These are phyloP conservation scores for Mucor piriformis DNA, from an alignment of 371 early-diverging fungal species.

Conservation along the genomic window DNA sequence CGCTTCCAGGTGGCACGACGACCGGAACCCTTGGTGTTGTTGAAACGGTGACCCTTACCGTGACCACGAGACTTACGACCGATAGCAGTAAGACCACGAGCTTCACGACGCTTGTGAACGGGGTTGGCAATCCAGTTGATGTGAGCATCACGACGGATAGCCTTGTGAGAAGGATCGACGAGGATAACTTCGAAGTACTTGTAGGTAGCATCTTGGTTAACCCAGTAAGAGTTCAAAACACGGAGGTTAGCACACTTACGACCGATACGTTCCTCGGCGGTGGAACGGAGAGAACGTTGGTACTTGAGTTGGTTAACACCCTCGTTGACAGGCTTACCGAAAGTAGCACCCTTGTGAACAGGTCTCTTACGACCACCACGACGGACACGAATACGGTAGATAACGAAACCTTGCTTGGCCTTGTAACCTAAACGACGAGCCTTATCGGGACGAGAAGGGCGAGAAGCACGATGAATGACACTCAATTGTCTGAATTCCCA, in stretches of 20 bases:
- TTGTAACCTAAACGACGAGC: conserved; percentile 99
- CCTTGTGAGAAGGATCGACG: conserved; percentile 96
- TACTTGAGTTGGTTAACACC: conserved; percentile 98
- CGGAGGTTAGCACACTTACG: conserved; percentile 94
- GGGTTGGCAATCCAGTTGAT: conserved; percentile 99
- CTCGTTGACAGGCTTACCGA: conserved; percentile 97
- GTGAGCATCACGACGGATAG: conserved; percentile 97
- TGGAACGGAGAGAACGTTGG: conserved; percentile 89
- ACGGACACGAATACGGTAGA: conserved; percentile 98
- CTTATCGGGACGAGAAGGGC: conserved; percentile 98
- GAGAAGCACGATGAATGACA: conserved; percentile 96
- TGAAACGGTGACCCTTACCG: conserved; percentile 97
- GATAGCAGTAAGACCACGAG: conserved; percentile 96
- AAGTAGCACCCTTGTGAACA: conserved; percentile 96
- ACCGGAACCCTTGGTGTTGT: conserved; percentile 98
- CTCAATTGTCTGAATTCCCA: conserved; percentile 96
- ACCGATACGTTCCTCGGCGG: conserved; percentile 98
- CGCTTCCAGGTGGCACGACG: conserved; percentile 78
- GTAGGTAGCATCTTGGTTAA: conserved; percentile 98
- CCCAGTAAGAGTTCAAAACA: conserved; percentile 99
- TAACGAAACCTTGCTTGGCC: conserved; percentile 98
- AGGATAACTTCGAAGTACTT: conserved; percentile 99
- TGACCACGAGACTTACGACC: conserved; percentile 97
- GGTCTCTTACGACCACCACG: conserved; percentile 98
- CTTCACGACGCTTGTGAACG: conserved; percentile 98